Base-by-base conservation (phyloP, 371 early-diverging fungal genomes). In the Chytridium lagenaria region DNA sequence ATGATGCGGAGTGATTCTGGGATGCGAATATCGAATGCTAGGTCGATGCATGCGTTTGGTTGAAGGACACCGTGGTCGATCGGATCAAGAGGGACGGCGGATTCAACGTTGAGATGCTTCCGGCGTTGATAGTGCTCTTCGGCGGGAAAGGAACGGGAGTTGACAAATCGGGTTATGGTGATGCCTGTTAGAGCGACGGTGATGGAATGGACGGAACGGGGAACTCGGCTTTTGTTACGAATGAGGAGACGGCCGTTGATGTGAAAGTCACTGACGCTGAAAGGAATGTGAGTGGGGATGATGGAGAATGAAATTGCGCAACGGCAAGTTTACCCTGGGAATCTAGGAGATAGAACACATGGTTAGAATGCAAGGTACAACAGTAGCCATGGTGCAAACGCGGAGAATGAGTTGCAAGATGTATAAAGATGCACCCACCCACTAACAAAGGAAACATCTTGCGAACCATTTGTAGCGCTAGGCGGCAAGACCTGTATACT, bases 231-330 rank as follows among this genome's bases (percentile, higher is more conserved):
- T 16, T 37, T 31, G 61, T 61, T 61, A 10, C 36, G 30, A 34
- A 61, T 7, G 36, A 34, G 3, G 15, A 61, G 7, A 3, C 61
- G 61, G 36, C 61, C 61, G 7, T 34, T 7, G 37, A 61, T 30
- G 36, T 2, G 3, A 61, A 61, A 61, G 36, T 61, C 61, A 23
- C 37, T 31, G 61, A 61, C 61, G 34, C 61, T 61, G 7, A n/a
- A 61, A 2, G 61, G 16, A 28, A 61, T 12, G 19, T 12, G 19
- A 44, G 44, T 19, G 44, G 44, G 19, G 19, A 19, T 19, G 44
- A 44, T 7, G 19, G 44, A 44, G 19, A 44, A 44, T 19, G 61
- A 12, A 36, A 36, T 61, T 34, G 23, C 26, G 34, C 61, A 15
- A 33, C 10, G 15, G 37, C 3, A 61, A 37, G 34, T 34, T 61